These are phyloP conservation scores for Dioscorea cayenensis DNA, from an alignment of 116 monocot genomes.

Conservation along the genomic window DNA sequence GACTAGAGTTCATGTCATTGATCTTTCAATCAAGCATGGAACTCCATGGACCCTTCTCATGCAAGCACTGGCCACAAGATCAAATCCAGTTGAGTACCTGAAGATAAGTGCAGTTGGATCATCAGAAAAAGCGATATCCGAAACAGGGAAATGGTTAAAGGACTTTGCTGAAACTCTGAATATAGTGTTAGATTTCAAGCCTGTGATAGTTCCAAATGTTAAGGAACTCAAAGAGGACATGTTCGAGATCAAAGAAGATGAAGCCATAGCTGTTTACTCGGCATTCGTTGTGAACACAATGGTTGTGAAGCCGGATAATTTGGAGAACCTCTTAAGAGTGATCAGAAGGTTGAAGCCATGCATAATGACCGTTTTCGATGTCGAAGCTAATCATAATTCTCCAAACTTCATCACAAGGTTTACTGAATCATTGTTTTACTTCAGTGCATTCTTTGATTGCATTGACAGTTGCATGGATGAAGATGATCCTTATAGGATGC, in stretches of 20 bases:
- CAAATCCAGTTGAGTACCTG: conserved; percentile 3
- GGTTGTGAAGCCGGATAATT: conserved; percentile 10
- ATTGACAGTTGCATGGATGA: conserved; percentile 10
- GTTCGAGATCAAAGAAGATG: conserved; percentile 14
- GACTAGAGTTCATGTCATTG: conserved; percentile 25
- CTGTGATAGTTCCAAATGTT: conserved; percentile 15
- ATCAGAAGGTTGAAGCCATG: conserved; percentile 10
- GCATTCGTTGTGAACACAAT: conserved; percentile 1
- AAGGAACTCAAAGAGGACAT: conserved; percentile 11
- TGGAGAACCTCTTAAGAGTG: conserved; percentile 21
- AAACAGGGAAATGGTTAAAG: conserved; percentile 9
- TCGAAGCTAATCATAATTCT: conserved; percentile 25
- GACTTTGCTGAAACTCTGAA: conserved; percentile 18
- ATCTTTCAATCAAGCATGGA: conserved; percentile 15
- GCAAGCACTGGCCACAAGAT: conserved; percentile 14
- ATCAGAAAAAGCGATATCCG: conserved; percentile 3
- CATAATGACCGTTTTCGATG: conserved; percentile 14
- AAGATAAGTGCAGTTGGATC: conserved; percentile 16
- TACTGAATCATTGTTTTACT: conserved; percentile 25
- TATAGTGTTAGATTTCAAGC: conserved; percentile 18
- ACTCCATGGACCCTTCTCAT: conserved; percentile 18
- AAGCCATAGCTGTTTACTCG: not conserved
- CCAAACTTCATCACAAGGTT: conserved; percentile 20
- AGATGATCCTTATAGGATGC: conserved; percentile 5
- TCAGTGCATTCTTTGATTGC: conserved; percentile 17